phyloP scores from a whole-genome alignment of 106 monocot species.

The Phalaenopsis equestris region DNA sequence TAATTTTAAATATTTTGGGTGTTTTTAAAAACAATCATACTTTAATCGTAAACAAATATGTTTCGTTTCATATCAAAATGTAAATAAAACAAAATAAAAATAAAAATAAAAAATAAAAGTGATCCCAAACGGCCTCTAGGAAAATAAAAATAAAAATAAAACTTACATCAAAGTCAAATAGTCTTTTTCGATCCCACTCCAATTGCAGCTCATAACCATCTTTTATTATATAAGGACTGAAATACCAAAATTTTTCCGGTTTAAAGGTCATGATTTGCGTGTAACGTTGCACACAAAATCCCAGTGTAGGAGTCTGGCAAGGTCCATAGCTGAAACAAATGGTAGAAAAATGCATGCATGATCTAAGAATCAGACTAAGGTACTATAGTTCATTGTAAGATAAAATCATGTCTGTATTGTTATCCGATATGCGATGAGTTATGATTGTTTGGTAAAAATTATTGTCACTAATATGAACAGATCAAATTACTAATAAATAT shows the following conservation, averaged over 20 bases:
- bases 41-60: too few species aligned
- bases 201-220: constrained; percentile 80
- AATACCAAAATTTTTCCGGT: constrained; percentile 90
- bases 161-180: constrained; percentile 83
- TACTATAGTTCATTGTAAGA: not conserved
- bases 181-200: constrained; percentile 79
- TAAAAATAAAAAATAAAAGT: too few species aligned
- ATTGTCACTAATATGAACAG: not conserved
- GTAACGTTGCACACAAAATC: constrained; percentile 90
- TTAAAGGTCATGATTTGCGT: constrained; percentile 95
- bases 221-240: constrained; percentile 56
- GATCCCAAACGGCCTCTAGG: too few species aligned
- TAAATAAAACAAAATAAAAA: too few species aligned
- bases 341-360: not conserved
- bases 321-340: constrained; percentile 82
- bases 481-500: not conserved
- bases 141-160: not conserved
- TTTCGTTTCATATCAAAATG: too few species aligned
- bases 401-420: not conserved
- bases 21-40: too few species aligned
- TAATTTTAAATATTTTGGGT: too few species aligned
- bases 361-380: not conserved
- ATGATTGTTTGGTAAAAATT: too few species aligned
- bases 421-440: not conserved
- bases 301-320: constrained; percentile 94